Evolutionary conservation across 2,329 filamentous ascomycete species (phyloP), one percentile per base, ranked within the genome.

Genomic region (Talaromyces sp.): DNA sequence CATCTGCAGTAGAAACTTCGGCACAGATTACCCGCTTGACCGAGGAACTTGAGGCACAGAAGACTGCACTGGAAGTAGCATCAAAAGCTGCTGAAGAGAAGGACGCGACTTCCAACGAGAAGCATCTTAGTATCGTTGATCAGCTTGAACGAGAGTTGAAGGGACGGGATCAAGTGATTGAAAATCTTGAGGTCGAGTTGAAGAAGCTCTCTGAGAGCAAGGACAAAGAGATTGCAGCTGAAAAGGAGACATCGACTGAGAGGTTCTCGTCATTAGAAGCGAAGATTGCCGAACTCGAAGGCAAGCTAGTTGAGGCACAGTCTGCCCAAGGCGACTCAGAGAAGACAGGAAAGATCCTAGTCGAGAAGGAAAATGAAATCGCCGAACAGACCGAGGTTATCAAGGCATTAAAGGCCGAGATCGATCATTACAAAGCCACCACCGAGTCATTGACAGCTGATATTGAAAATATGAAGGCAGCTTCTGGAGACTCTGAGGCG

Each of bases 131-230:
- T 23, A 8, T 58, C 16, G 37, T 65, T 28, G 46, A 62, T 2
- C 61, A 65, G 59, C 65, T 76, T 28, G 64, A 73, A 58, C 66
- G 70, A 48, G 73, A 79, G 65, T 67, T 74, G 52, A 72, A 76
- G 64, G 73, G 70, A 46, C 71, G 70, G 1, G 72, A 75, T 21
- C 73, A 73, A 25, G 75, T 77, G 3, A 73, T 76, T 37, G 73
- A 77, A 25, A 76, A 72, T 37, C 70, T 78, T 23, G 73, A 78
- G 55, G 69, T 69, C 21, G 77, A 80, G 63, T 72, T 75, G 58
- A 67, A 74, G 23, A 73, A 72, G 58, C 61, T 77, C 28, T 68
- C 70, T 37, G 65, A 72, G 31, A 64, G 71, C 25, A 80, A 77
- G 61, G 73, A 76, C 28, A 67, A 77, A 58, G 73, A 74, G 46